Evolutionary conservation across 2,329 filamentous ascomycete genomes (phyloP), one percentile per base, ranked within the genome.

Genomic region (Alternaria viburni): DNA sequence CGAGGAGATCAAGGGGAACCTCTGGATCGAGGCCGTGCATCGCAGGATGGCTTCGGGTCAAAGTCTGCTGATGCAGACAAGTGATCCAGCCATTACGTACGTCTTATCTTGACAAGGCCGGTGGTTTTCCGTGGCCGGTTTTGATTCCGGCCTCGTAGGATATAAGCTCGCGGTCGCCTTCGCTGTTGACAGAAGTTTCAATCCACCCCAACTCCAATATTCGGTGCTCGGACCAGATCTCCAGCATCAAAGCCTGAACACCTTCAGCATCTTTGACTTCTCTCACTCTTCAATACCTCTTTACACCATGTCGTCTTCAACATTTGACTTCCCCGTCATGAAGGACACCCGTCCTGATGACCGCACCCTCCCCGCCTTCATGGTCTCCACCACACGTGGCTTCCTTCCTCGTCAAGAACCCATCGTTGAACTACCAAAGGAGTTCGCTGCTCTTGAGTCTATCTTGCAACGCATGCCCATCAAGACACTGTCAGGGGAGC

Each of bases 391-490:
- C 21, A 87, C 88, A 5, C 85, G 90, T 61, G 91, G 91, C 55
- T 95, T 93, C 79, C 84, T 95, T 32, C 91, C 91, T 12, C 87
- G 91, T 13, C 77, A 81, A 54, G 78, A 83, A 19, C 83, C 82
- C 51, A 66, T 82, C 26, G 73, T 79, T 52, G 79, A 84, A 10
- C 87, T 97, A 0, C 93, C 94, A 19, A 70, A 84, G 13, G 91
- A 91, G 77, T 97, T 97, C 76, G 86, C 88, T 36, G 82, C 87
- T 5, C 84, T 97, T 32, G 89, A 92, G 79, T 88, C 88, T 23
- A 85, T 97, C 65, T 86, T 95, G 30, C 85, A 89, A 62, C 88
- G 89, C 64, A 92, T 96, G 88, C 93, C 94, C 25, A 90, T 97
- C 78, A 88, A 88, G 82, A 96, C 88, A 54, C 81, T 86, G 9